These are phyloP conservation scores for Mortierella alpina DNA, from an alignment of 192 early-diverging fungal species.

Conservation along the genomic window DNA sequence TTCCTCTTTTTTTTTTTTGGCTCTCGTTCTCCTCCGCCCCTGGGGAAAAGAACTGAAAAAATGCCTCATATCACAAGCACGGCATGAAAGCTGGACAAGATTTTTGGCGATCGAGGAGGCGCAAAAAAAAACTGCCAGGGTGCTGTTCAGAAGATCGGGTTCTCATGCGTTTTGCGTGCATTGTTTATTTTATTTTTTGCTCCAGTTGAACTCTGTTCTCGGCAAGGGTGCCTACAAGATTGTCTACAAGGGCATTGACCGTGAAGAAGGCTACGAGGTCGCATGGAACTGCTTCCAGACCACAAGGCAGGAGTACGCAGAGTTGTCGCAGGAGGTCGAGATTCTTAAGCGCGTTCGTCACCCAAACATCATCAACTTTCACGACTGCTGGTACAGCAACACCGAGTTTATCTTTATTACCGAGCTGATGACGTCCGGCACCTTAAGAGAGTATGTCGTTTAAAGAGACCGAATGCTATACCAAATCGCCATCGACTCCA, in stretches of 20 bases:
- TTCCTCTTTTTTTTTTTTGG: not conserved
- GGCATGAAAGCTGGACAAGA: not conserved
- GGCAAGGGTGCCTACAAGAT: slow-evolving; percentile 90
- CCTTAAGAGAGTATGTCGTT: slow-evolving; percentile 70
- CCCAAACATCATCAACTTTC: slow-evolving; percentile 86
- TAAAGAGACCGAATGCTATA: too few species aligned
- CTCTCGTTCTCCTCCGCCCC: not conserved
- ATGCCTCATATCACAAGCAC: slow-evolving; percentile 20
- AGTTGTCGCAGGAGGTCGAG: slow-evolving; percentile 79
- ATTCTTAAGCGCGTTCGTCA: slow-evolving; percentile 83
- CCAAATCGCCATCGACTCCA: too few species aligned
- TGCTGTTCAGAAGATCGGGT: too few species aligned
- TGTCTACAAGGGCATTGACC: slow-evolving; percentile 88
- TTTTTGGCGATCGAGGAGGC: not conserved
- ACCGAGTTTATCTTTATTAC: slow-evolving; percentile 85
- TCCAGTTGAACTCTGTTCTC: slow-evolving; percentile 63
- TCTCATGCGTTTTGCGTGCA: not conserved
- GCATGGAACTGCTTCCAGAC: slow-evolving; percentile 91
- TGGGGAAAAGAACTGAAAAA: slow-evolving; percentile 7
- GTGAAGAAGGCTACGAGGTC: slow-evolving; percentile 90
- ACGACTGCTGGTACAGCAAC: slow-evolving; percentile 79
- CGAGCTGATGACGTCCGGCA: slow-evolving; percentile 88
- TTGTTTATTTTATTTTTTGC: not conserved
- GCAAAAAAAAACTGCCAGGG: too few species aligned
- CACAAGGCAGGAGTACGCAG: slow-evolving; percentile 76